A percentile compares a stretch with the other conserved stretches of the same genome.
Evolutionary conservation across 2,329 filamentous ascomycete species (phyloP).

Genomic region (Aspergillus fumigatus): DNA sequence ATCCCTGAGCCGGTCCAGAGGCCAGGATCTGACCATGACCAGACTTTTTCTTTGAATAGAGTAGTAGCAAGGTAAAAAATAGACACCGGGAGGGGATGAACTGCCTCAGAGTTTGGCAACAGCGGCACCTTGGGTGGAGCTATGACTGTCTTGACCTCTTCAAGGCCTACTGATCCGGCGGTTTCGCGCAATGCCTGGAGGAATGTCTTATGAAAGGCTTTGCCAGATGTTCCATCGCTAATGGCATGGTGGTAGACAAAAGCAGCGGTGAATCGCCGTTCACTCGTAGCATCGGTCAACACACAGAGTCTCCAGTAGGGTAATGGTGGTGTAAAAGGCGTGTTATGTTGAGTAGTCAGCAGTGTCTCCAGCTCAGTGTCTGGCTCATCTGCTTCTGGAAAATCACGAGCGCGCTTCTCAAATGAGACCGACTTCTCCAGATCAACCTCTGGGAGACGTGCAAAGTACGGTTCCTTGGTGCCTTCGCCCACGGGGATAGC

Average conservation of each 20-base stretch:
- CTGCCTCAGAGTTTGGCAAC: slow-evolving; percentile 38
- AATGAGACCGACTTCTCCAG: slow-evolving; percentile 37
- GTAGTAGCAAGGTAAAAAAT: slow-evolving; percentile 30
- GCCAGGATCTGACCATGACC: slow-evolving; percentile 21
- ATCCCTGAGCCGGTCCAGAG: slow-evolving; percentile 35
- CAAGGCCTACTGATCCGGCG: slow-evolving; percentile 6
- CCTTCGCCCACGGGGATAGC: slow-evolving; percentile 41
- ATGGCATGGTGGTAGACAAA: slow-evolving; percentile 49
- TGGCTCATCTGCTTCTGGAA: slow-evolving; percentile 15
- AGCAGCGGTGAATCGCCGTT: slow-evolving; percentile 36
- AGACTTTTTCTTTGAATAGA: slow-evolving; percentile 32
- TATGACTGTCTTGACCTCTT: slow-evolving; percentile 18
- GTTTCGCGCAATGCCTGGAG: slow-evolving; percentile 29
- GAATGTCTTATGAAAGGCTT: slow-evolving; percentile 44
- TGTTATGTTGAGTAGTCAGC: slow-evolving; percentile 40
- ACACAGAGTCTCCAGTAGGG: slow-evolving; percentile 46
- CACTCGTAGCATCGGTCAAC: slow-evolving; percentile 22
- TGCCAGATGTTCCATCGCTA: slow-evolving; percentile 43
- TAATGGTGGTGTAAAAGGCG: slow-evolving; percentile 29
- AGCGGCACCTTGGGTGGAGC: slow-evolving; percentile 26
- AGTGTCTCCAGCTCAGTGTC: slow-evolving; percentile 42
- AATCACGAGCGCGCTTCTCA: slow-evolving; percentile 17
- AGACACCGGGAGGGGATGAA: slow-evolving; percentile 38
- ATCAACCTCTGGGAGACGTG: slow-evolving; percentile 41
- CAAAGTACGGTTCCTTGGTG: slow-evolving; percentile 40